Evolutionary conservation across 139 green algal species (phyloP), one percentile per base, ranked within the genome.

Genomic region (Diplosphaera chodatii): DNA sequence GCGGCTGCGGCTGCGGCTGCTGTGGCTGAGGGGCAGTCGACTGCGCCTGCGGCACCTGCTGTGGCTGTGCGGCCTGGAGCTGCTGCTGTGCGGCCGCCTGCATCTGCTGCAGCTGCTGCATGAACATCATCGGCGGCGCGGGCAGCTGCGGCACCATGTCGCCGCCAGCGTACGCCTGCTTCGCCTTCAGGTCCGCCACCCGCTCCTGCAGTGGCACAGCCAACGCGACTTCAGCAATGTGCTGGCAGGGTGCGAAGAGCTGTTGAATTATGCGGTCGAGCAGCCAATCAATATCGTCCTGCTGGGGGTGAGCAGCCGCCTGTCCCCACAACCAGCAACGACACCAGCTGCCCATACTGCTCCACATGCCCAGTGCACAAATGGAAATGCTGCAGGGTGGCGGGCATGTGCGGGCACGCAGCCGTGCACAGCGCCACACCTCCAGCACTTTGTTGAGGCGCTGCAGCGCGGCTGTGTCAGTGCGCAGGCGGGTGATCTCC

Each of bases 401-500:
- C n/a, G n/a, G n/a, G n/a, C n/a, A n/a, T n/a, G n/a, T n/a, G n/a
- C n/a, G n/a, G n/a, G n/a, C n/a, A n/a, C n/a, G n/a, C n/a, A n/a
- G n/a, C n/a, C n/a, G n/a, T n/a, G 37, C 6, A 48, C 6, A 48
- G 37, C 37, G 25, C 59, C 72, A 4, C 40, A 78, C 83, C 75
- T 88, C 83, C 32, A 88, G 55, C 32, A 88, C 84, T 63, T 88
- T 88, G 66, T 87, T 88, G 15, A 88, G 76, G 70, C 87, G 83
- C 23, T 68, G 76, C 32, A 90, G 73, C 76, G 88, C 82, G 32
- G 81, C 82, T 41, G 82, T 86, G 64, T 90, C 82, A 55, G 84
- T 74, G 18, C 84, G 69, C 68, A 90, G 75, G 30, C 82, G 74
- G 3, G 68, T 77, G 40, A 90, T 68, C 22, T 77, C 65, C 5